Conservation (phyloP, 2,329 filamentous ascomycete genomes). For the Venturia pyrina region DNA sequence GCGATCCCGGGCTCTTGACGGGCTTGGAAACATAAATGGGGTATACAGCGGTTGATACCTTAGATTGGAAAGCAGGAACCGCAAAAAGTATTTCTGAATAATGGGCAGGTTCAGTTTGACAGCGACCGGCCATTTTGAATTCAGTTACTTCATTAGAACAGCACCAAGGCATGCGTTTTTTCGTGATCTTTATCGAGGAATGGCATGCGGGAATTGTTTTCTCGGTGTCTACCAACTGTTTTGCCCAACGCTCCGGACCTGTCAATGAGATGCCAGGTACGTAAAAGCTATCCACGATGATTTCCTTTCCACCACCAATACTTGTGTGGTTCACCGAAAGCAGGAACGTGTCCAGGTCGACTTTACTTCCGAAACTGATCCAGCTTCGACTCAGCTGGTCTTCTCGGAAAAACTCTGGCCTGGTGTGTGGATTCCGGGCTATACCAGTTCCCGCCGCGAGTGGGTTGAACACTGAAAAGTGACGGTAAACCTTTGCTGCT, state of each 20-base stretch:
- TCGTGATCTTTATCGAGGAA: no score
- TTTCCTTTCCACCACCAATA: background rate
- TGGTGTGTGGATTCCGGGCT: background rate
- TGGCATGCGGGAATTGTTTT: no score
- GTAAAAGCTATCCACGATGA: background rate
- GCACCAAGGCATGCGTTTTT: no score
- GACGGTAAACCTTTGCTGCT: background rate
- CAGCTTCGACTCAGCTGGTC: background rate
- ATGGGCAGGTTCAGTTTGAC: no score
- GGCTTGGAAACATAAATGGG: no score
- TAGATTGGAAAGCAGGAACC: no score
- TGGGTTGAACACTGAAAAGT: background rate
- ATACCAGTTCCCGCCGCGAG: background rate
- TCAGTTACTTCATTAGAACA: no score
- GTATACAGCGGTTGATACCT: no score
- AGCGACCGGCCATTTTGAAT: no score
- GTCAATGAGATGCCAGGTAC: background rate
- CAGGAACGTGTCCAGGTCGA: background rate
- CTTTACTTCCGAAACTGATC: background rate
- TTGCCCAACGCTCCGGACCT: background rate
- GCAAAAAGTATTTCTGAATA: no score
- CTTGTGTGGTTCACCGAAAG: background rate
- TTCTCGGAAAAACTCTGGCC: background rate
- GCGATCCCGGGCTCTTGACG: no score
- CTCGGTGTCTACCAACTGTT: background rate